Conservation (phyloP, 2,329 filamentous ascomycete species). For the Byssothecium circinans region DNA sequence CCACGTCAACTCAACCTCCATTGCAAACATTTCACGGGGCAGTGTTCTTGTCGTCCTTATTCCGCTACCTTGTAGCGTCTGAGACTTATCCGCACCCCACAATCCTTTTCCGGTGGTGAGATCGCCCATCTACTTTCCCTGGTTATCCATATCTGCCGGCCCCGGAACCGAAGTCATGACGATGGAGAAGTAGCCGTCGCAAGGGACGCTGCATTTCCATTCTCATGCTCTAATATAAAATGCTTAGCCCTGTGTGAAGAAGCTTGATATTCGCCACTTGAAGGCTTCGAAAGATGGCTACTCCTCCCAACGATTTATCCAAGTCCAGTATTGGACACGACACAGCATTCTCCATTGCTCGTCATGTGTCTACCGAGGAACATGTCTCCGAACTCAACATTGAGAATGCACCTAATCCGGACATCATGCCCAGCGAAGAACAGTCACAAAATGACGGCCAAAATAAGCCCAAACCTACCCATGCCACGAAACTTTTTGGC, state of each 20-base stretch:
- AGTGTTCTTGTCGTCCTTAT: no score
- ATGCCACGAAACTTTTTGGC: conserved; percentile 6
- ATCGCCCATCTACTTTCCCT: not conserved
- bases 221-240: not conserved
- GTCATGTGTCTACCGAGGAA: not conserved
- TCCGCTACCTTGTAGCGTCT: no score
- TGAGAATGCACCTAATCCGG: not conserved
- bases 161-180: not conserved
- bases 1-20: not conserved
- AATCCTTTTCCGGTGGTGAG: no score
- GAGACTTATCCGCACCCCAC: no score
- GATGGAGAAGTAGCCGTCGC: not conserved
- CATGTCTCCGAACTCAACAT: not conserved
- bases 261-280: not conserved
- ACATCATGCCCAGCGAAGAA: not conserved
- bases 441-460: not conserved
- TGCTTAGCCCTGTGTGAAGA: not conserved
- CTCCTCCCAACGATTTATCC: not conserved
- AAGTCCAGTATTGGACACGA: conserved; percentile 1
- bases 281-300: not conserved
- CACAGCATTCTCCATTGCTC: not conserved
- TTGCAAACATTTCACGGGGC: no score
- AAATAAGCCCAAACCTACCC: not conserved
- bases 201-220: not conserved
- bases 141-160: not conserved